These are phyloP conservation scores for Camelina neglecta DNA, from an alignment of 345 rosid genomes.

Conservation along the genomic window DNA sequence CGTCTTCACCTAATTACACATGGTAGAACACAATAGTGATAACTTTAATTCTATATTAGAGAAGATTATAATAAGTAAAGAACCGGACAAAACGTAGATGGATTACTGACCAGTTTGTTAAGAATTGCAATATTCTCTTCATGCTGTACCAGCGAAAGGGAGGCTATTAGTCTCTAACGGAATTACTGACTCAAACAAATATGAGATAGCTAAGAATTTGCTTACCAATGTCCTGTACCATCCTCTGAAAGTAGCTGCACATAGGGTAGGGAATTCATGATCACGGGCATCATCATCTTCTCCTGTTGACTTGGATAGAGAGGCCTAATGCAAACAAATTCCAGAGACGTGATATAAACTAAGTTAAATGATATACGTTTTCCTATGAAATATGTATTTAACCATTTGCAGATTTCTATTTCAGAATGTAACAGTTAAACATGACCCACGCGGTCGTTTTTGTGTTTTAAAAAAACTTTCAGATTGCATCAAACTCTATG, in stretches of 20 bases:
- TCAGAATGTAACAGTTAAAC: background rate
- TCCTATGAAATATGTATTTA: background rate
- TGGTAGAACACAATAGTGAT: conserved; percentile 5
- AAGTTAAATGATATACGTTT: background rate
- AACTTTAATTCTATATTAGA: conserved; percentile 5
- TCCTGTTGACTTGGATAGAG: conserved; percentile 43
- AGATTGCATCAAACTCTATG: background rate
- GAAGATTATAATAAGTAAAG: background rate
- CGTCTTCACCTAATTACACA: conserved; percentile 57
- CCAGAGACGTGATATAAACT: background rate
- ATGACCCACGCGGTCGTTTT: conserved; percentile 1
- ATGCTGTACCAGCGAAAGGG: conserved; percentile 55
- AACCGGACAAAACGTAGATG: conserved; percentile 8
- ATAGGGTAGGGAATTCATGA: conserved; percentile 62
- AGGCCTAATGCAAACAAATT: conserved; percentile 51
- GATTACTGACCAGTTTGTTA: conserved; percentile 60
- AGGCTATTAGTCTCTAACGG: conserved; percentile 26
- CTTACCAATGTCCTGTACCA: conserved; percentile 81
- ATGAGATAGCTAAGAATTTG: conserved; percentile 11
- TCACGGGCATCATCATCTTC: conserved; percentile 44
- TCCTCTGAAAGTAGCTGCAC: conserved; percentile 68
- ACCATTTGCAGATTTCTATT: conserved; percentile 21
- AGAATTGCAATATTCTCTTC: conserved; percentile 74
- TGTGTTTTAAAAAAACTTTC: background rate
- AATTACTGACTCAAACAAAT: background rate